Conservation (phyloP, 768 basidiomycete genomes). For the Tulasnella sp. region DNA sequence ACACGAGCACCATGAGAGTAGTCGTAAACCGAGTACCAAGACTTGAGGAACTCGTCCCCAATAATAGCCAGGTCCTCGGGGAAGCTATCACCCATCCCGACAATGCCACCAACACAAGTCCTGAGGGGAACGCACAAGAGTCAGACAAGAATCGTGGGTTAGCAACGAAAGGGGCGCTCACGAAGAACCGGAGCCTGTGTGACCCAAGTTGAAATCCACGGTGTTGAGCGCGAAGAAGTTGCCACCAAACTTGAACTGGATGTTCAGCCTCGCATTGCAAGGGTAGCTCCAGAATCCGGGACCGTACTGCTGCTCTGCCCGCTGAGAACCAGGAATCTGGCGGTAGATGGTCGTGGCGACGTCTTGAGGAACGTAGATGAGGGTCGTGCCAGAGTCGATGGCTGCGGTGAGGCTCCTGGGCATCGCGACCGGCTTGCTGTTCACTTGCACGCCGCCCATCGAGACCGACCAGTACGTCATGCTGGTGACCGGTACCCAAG, state of each 20-base stretch:
- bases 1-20: slow-evolving; percentile 22
- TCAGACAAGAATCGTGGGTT: neutral
- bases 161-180: slow-evolving; percentile 31
- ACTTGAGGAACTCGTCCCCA: slow-evolving; percentile 63
- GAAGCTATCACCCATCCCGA: slow-evolving; percentile 46
- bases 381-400: slow-evolving; percentile 63
- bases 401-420: slow-evolving; percentile 42
- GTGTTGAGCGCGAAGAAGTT: slow-evolving; percentile 43
- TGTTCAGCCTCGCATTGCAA: slow-evolving; percentile 40
- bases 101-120: slow-evolving; percentile 54
- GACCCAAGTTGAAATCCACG: slow-evolving; percentile 56
- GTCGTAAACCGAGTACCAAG: slow-evolving; percentile 40
- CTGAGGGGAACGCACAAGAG: slow-evolving; percentile 34
- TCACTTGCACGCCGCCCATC: slow-evolving; percentile 47
- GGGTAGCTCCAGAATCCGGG: slow-evolving; percentile 55
- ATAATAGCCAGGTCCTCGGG: slow-evolving; percentile 55
- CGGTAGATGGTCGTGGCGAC: slow-evolving; percentile 48
- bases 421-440: slow-evolving; percentile 28
- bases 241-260: slow-evolving; percentile 48
- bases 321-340: neutral
- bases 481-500: slow-evolving; percentile 42
- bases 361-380: slow-evolving; percentile 53
- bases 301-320: neutral
- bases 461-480: slow-evolving; percentile 56
- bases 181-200: slow-evolving; percentile 35